Evolutionary conservation across 129 eudicot genomes (phyloP), one percentile per base, ranked within the genome.

Genomic region (Apium graveolens): DNA sequence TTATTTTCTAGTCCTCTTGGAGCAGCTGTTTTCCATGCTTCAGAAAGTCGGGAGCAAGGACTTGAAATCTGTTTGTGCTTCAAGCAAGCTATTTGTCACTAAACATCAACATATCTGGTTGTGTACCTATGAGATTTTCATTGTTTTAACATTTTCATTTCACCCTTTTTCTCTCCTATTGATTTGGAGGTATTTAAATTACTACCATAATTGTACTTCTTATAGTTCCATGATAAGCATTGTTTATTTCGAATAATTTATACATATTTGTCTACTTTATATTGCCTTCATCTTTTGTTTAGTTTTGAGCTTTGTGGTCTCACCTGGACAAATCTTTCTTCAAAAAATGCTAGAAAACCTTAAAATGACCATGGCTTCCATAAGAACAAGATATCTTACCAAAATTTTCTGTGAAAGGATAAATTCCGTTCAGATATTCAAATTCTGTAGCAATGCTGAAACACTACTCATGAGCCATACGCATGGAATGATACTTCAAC

Each of bases 1-100:
- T 78, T 26, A 9, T 31, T 42, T 73, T 85, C 24, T 79, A 76
- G 76, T n/a, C 1, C 68, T 77, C 80, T 35, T 71, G 76, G 83
- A 71, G 80, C 38, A 77, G 76, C 38, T 88, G 87, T 81, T 86
- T 88, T 55, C 86, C 88, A 9, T 88, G 90, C 76, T 11, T 66
- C 77, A 57, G 85, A 78, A 76, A 82, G 48, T 77, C 73, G 73
- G 44, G 84, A 73, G 48, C 60, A 62, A 73, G 82, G 77, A 66
- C 16, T 69, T 46, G 21, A 32, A 46, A 13, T 75, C 35, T 13
- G n/a, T n/a, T n/a, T n/a, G 46, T 21, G 75, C 38, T 76, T 24
- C 12, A 11, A 29, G 31, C 62, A 57, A 57, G 42, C 66, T 57
- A n/a, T 45, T 37, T 49, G 73, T 73, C 29, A 21, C 65, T 48